Evolutionary conservation across 345 rosid genomes (phyloP).

Genomic region (Passiflora organensis): DNA sequence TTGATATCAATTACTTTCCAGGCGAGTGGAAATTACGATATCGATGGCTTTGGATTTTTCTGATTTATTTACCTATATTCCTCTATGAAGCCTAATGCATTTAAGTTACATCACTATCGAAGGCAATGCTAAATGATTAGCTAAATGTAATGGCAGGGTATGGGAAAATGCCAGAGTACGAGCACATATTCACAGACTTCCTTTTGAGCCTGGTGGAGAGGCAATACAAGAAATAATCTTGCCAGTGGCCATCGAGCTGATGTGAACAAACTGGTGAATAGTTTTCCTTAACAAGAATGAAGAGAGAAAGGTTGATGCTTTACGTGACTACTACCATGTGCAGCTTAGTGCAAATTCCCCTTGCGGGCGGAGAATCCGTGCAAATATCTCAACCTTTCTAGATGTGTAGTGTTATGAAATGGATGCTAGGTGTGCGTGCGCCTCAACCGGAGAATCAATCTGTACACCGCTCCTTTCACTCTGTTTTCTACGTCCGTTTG

Average conservation of each 20-base stretch:
- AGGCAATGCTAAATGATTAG: background rate
- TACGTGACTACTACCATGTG: conserved; percentile 12
- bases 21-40: conserved; percentile 31
- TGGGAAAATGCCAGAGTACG: conserved; percentile 82
- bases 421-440: background rate
- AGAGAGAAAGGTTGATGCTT: conserved; percentile 11
- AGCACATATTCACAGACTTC: conserved; percentile 72
- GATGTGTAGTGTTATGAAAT: conserved; percentile 3
- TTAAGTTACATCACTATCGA: background rate
- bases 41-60: background rate
- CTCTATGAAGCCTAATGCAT: background rate
- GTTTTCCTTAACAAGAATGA: conserved; percentile 4
- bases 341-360: conserved; percentile 11
- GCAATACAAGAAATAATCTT: conserved; percentile 36
- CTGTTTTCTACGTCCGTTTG: conserved; percentile 4
- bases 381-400: conserved; percentile 11
- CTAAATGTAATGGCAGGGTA: conserved; percentile 42
- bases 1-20: conserved; percentile 83
- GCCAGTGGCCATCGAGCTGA: conserved; percentile 8
- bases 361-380: conserved; percentile 11
- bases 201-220: conserved; percentile 55
- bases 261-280: background rate
- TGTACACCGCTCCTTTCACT: conserved; percentile 16
- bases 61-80: background rate
- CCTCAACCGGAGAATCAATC: background rate